Percentiles rank a stretch among this genome's conserved stretches.
phyloP scores from a whole-genome alignment of 495 filamentous ascomycete genomes.

The Daldinia decipiens region DNA sequence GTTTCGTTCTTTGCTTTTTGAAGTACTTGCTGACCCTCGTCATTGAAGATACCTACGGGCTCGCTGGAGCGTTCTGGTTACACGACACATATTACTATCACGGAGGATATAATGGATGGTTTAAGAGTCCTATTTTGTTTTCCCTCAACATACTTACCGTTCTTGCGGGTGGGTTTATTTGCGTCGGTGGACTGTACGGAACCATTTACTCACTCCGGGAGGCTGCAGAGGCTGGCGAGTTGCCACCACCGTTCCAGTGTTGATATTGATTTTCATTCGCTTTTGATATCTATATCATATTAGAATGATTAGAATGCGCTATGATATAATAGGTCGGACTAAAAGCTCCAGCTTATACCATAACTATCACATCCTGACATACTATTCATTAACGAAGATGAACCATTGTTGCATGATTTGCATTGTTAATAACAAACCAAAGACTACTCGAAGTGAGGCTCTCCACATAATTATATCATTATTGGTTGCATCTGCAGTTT shows the following conservation, averaged over 20 bases:
- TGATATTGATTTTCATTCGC: conserved; percentile 11
- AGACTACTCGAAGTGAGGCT: neutral
- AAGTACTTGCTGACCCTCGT: neutral
- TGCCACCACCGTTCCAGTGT: conserved; percentile 42
- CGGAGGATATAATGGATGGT: conserved; percentile 37
- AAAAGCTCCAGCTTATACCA: conserved; percentile 18
- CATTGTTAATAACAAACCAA: neutral
- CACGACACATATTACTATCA: conserved; percentile 46
- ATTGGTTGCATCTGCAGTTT: neutral
- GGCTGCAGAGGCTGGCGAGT: conserved; percentile 40
- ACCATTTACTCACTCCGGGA: conserved; percentile 41
- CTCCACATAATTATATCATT: conserved; percentile 33
- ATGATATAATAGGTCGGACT: conserved; percentile 8
- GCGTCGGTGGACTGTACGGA: conserved; percentile 46
- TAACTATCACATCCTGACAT: too few relatives aligned
- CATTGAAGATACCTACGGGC: conserved; percentile 58
- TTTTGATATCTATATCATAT: neutral
- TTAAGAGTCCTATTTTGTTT: conserved; percentile 38
- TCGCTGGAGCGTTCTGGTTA: conserved; percentile 66
- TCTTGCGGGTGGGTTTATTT: conserved; percentile 47
- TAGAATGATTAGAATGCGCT: neutral
- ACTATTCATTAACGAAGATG: neutral
- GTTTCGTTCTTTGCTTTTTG: neutral
- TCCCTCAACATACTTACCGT: conserved; percentile 42
- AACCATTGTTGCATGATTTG: neutral